phyloP scores from a whole-genome alignment of 495 filamentous ascomycete genomes.

The Daldinia childiae region DNA sequence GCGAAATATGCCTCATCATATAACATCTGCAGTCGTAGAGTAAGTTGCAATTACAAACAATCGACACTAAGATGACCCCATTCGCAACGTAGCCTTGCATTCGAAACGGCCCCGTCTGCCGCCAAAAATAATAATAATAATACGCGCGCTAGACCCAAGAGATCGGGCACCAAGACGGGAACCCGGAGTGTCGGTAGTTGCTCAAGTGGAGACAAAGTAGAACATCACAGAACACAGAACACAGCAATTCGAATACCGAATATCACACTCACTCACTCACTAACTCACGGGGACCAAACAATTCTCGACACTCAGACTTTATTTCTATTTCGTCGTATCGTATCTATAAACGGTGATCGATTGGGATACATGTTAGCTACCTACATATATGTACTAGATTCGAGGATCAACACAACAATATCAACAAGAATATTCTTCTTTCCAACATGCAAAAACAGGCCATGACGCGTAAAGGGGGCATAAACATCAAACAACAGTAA shows the following conservation, averaged over 20 bases:
- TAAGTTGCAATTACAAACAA: no score
- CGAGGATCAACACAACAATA: conserved; percentile 8
- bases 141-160: neutral
- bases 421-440: neutral
- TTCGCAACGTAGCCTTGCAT: neutral
- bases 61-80: neutral
- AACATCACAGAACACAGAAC: neutral
- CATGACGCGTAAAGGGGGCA: conserved; percentile 24
- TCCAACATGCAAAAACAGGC: conserved; percentile 19
- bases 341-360: conserved; percentile 1
- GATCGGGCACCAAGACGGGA: conserved; percentile 5
- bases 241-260: neutral
- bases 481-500: neutral
- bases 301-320: neutral
- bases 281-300: neutral
- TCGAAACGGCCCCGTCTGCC: neutral
- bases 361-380: conserved; percentile 2
- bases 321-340: neutral
- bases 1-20: neutral
- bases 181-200: neutral
- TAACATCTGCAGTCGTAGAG: neutral
- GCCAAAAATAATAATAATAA: neutral
- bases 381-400: conserved; percentile 10
- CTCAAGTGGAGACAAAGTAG: neutral
- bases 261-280: no score